phyloP scores from a whole-genome alignment of 345 rosid species.

The Hibiscus mutabilis region DNA sequence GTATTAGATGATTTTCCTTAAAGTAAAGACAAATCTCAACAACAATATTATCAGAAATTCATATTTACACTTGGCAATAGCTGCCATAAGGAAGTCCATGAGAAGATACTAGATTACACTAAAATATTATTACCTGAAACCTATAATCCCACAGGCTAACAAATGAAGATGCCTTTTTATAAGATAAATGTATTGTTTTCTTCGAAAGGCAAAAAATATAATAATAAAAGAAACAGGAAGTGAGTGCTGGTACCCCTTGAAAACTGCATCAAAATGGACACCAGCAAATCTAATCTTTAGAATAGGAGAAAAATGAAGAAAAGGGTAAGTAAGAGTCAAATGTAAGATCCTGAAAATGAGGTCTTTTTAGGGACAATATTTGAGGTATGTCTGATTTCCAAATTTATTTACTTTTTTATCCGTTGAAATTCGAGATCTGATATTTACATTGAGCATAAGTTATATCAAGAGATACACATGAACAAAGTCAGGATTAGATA shows the following conservation, averaged over 20 bases:
- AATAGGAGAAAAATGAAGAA: background rate
- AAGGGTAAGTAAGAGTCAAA: constrained; percentile 11
- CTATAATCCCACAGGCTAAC: background rate
- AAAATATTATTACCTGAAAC: background rate
- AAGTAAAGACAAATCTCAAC: background rate
- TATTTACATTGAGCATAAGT: too few relatives aligned
- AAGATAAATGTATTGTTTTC: background rate
- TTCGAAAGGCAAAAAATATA: background rate
- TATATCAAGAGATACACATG: too few relatives aligned
- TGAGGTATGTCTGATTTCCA: background rate
- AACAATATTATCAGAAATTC: background rate
- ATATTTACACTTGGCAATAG: background rate
- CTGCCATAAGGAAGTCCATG: constrained; percentile 1
- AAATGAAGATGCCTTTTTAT: background rate
- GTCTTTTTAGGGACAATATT: background rate
- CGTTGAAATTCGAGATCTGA: too few relatives aligned
- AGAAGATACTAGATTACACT: background rate
- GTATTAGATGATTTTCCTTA: background rate
- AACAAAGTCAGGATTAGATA: too few relatives aligned
- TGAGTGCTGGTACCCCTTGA: background rate
- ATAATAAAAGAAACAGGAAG: too few relatives aligned
- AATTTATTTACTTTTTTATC: too few relatives aligned
- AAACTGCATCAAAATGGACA: constrained; percentile 9
- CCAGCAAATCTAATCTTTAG: background rate
- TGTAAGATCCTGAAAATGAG: constrained; percentile 16